Conservation (phyloP, 768 basidiomycete genomes). For the Pholiota molesta region DNA sequence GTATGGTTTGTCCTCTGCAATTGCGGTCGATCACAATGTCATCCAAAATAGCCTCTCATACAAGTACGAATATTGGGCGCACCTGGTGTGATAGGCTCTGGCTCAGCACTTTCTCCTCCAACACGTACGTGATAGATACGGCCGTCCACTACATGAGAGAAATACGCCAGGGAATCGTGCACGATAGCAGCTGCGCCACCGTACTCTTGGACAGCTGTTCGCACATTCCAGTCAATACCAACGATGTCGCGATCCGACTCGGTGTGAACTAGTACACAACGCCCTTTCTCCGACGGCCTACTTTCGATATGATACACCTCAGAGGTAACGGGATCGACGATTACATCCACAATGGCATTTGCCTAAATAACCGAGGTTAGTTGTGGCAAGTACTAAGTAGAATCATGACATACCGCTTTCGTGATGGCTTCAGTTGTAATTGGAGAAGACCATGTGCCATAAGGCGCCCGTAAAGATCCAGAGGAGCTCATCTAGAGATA, state of each 20-base stretch:
- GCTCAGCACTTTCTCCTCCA: constrained; percentile 35
- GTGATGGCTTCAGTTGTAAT: constrained; percentile 6
- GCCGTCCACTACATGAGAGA: constrained; percentile 57
- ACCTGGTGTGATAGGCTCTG: constrained; percentile 73
- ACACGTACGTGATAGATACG: constrained; percentile 49
- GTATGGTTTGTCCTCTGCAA: constrained; percentile 48
- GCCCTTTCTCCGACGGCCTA: constrained; percentile 53
- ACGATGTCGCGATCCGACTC: constrained; percentile 51
- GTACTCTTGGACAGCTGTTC: constrained; percentile 70
- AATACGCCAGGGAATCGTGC: constrained; percentile 52
- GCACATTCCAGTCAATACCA: constrained; percentile 57
- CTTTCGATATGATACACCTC: constrained; percentile 61
- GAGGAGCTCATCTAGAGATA: neutral
- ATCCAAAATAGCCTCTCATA: neutral
- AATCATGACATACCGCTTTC: constrained; percentile 1
- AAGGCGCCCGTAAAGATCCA: neutral
- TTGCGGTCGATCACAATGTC: neutral
- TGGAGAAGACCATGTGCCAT: constrained; percentile 7
- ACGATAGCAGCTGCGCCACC: constrained; percentile 67
- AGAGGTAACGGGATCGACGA: constrained; percentile 63
- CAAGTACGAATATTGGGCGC: constrained; percentile 14
- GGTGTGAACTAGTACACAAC: constrained; percentile 60
- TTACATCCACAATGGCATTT: constrained; percentile 39
- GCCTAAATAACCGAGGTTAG: constrained; percentile 29
- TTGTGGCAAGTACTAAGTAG: no score